Base-by-base conservation (phyloP, 1,284 basidiomycete genomes). In the Pseudozyma tsukubaensis region DNA sequence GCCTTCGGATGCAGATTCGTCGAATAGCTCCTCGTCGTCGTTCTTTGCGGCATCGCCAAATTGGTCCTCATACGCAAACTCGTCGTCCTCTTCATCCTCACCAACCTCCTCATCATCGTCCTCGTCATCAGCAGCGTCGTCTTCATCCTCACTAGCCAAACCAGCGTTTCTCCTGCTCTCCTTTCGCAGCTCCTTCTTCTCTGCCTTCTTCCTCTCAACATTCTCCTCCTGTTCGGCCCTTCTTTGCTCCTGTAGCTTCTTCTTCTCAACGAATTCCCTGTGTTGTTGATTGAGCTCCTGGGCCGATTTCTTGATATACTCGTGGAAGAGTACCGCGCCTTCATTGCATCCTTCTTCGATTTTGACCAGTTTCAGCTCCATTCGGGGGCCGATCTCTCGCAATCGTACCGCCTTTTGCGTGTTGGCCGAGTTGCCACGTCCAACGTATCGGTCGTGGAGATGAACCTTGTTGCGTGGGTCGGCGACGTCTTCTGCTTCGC, bases 301-400 rank as follows among this genome's bases (percentile, higher is more conserved):
- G 2, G 71, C 67, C 4, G 59, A 68, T 57, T 69, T 76, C 34
- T 77, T 76, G 50, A 79, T 65, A 49, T 81, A 79, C 53, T 81
- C 81, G 62, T 83, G 81, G 76, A 78, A 83, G 19, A 83, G 59
- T n/a, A 81, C 80, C 13, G 78, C 76, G 10, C 79, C 79, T 18
- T 79, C 78, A 36, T 83, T 82, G 42, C 93, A 87, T n/a, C 95
- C 94, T 85, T 97, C 95, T 18, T 91, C 90, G 70, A 99, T 93
- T 88, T 99, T 99, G 82, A 98, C 90, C 71, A 99, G 87, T 76
- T 89, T 89, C 75, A 98, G 86, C 85, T 99, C 97, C 90, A 99
- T 91, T 77, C 97, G 88, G 32, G 97, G 97, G 0, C 97, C 97
- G 53, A 98, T 90, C 86, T 99, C 97, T 59, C 95, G 92, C 60